Evolutionary conservation across 2,329 filamentous ascomycete species (phyloP).

Genomic region (Alternaria ethzedia): DNA sequence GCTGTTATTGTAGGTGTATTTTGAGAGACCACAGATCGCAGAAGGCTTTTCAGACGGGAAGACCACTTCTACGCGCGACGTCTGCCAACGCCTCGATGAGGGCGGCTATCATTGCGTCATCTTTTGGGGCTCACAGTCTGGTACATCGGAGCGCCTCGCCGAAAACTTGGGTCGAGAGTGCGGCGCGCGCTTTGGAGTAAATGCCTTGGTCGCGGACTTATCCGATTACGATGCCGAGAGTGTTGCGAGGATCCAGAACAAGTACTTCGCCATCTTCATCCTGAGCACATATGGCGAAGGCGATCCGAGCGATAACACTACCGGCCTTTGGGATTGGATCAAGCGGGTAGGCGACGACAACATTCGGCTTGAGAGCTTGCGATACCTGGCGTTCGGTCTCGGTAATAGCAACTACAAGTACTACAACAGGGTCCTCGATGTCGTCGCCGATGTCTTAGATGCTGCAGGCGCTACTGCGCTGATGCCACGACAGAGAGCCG

Average conservation of each 20-base stretch:
- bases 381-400: slow-evolving; percentile 53
- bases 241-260: slow-evolving; percentile 38
- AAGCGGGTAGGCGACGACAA: slow-evolving; percentile 31
- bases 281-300: slow-evolving; percentile 50
- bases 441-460: slow-evolving; percentile 41
- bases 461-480: slow-evolving; percentile 42
- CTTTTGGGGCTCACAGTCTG: slow-evolving; percentile 59
- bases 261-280: slow-evolving; percentile 44
- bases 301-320: slow-evolving; percentile 49
- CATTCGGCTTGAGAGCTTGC: slow-evolving; percentile 34
- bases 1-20: slow-evolving; percentile 44
- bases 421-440: slow-evolving; percentile 53
- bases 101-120: slow-evolving; percentile 46
- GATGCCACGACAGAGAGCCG: slow-evolving; percentile 45
- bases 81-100: slow-evolving; percentile 54
- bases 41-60: slow-evolving; percentile 32
- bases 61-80: slow-evolving; percentile 50
- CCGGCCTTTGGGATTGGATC: slow-evolving; percentile 45
- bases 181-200: slow-evolving; percentile 49
- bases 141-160: slow-evolving; percentile 55
- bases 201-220: slow-evolving; percentile 53
- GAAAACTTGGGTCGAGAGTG: slow-evolving; percentile 51
- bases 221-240: slow-evolving; percentile 56
- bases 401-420: slow-evolving; percentile 58
- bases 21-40: slow-evolving; percentile 56